Percentiles rank a stretch among this genome's conserved stretches.
phyloP scores from a whole-genome alignment of 75 land plant species.

The Picea sitchensis region DNA sequence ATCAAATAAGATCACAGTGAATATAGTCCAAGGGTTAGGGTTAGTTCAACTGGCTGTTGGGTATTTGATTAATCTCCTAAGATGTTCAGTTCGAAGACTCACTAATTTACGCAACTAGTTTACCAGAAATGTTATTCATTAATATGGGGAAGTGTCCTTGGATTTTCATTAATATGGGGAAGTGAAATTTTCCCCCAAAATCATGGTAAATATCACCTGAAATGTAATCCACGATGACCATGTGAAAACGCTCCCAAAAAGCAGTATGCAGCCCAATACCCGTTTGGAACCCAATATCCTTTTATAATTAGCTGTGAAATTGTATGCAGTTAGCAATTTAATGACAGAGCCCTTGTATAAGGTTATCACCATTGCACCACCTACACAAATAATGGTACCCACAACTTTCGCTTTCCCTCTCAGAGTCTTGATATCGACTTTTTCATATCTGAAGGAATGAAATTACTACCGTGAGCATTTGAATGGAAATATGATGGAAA shows the following conservation, averaged over 20 bases:
- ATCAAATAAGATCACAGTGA: too few relatives aligned
- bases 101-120: too few relatives aligned
- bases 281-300: neutral
- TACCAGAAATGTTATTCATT: too few relatives aligned
- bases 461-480: neutral
- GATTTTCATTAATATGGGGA: too few relatives aligned
- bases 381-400: slow-evolving; percentile 14
- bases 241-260: neutral
- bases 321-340: neutral
- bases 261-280: neutral
- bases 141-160: neutral
- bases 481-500: neutral
- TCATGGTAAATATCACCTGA: neutral
- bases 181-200: too few relatives aligned
- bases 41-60: too few relatives aligned
- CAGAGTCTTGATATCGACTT: slow-evolving; percentile 10
- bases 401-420: slow-evolving; percentile 18
- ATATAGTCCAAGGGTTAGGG: too few relatives aligned
- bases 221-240: slow-evolving; percentile 2
- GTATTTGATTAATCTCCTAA: too few relatives aligned
- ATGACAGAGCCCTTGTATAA: slow-evolving; percentile 14
- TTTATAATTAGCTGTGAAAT: neutral
- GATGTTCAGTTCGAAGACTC: too few relatives aligned
- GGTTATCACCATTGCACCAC: slow-evolving; percentile 21
- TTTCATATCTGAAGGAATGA: slow-evolving; percentile 9